Conservation (phyloP, 1,284 basidiomycete genomes). For the Heterobasidion annosum region DNA sequence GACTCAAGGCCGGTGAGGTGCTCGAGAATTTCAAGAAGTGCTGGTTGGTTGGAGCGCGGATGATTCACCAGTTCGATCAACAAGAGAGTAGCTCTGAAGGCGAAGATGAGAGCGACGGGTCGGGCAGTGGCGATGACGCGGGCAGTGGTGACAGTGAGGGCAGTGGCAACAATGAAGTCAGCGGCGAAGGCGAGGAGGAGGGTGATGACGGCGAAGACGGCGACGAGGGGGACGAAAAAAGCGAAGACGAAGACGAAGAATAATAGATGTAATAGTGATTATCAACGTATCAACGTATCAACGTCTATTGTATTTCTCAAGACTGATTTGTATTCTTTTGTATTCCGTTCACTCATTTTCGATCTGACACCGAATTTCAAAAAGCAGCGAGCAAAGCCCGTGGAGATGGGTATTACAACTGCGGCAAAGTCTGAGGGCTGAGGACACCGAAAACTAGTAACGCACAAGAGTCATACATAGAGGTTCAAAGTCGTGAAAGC, state of each 20-base stretch:
- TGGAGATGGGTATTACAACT: not conserved
- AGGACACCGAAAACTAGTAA: not conserved
- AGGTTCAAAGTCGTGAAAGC: not conserved
- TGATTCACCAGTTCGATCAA: conserved; percentile 72
- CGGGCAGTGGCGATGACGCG: conserved; percentile 5
- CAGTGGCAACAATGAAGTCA: conserved; percentile 5
- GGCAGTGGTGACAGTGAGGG: conserved; percentile 5
- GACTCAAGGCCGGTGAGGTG: conserved; percentile 26
- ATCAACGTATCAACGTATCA: conserved; percentile 6
- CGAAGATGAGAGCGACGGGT: conserved; percentile 23
- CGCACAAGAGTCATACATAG: not conserved
- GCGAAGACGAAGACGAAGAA: conserved; percentile 9
- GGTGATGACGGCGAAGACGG: conserved; percentile 9
- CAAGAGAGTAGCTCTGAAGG: conserved; percentile 55
- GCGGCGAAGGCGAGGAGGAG: conserved; percentile 4
- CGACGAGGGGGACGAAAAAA: conserved; percentile 7
- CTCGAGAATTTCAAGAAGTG: conserved; percentile 55
- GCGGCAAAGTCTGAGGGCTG: too few relatives aligned
- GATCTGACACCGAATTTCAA: not conserved
- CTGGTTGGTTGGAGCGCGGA: conserved; percentile 60
- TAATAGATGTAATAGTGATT: conserved; percentile 3
- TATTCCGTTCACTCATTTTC: too few relatives aligned
- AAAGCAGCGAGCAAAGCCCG: not conserved
- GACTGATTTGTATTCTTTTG: too few relatives aligned
- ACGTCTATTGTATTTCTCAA: not conserved